phyloP scores from a whole-genome alignment of 768 basidiomycete species.

The Guyanaporus albipodus region DNA sequence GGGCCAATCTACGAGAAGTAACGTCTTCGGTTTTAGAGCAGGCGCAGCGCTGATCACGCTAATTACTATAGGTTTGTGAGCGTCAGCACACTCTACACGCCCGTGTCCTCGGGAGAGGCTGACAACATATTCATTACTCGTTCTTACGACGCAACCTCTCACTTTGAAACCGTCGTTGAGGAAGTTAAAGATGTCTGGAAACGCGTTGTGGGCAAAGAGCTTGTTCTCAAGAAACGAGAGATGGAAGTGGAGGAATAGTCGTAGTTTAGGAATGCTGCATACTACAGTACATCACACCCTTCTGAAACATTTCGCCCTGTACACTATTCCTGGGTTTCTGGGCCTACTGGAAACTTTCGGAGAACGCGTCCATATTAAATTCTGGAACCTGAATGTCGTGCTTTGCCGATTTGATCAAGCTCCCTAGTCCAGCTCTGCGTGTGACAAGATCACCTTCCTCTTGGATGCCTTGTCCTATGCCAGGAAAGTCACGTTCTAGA shows the following conservation, averaged over 20 bases:
- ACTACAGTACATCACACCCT: constrained; percentile 10
- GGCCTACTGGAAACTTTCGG: constrained; percentile 27
- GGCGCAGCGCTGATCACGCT: constrained; percentile 8
- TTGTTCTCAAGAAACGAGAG: constrained; percentile 88
- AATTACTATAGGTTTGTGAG: constrained; percentile 70
- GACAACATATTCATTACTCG: constrained; percentile 98
- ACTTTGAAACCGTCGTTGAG: constrained; percentile 98
- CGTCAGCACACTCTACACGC: constrained; percentile 83
- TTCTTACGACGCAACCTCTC: constrained; percentile 97
- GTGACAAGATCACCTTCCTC: constrained; percentile 59
- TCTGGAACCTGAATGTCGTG: constrained; percentile 82
- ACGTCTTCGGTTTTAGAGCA: constrained; percentile 20
- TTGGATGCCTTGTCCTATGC: constrained; percentile 27
- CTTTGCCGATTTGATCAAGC: constrained; percentile 86
- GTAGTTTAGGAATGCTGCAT: constrained; percentile 6
- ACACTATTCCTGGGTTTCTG: constrained; percentile 2
- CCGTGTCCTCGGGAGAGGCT: constrained; percentile 70
- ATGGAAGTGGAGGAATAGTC: constrained; percentile 52
- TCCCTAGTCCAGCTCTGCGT: constrained; percentile 73
- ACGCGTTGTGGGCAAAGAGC: constrained; percentile 70
- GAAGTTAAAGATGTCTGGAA: constrained; percentile 97
- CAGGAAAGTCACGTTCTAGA: constrained; percentile 33
- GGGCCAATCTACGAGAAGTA: constrained; percentile 94
- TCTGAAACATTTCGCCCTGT: constrained; percentile 6
- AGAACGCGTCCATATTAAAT: constrained; percentile 82